Base-by-base conservation (phyloP, 2,329 filamentous ascomycete species). In the Rachicladosporium sp. region DNA sequence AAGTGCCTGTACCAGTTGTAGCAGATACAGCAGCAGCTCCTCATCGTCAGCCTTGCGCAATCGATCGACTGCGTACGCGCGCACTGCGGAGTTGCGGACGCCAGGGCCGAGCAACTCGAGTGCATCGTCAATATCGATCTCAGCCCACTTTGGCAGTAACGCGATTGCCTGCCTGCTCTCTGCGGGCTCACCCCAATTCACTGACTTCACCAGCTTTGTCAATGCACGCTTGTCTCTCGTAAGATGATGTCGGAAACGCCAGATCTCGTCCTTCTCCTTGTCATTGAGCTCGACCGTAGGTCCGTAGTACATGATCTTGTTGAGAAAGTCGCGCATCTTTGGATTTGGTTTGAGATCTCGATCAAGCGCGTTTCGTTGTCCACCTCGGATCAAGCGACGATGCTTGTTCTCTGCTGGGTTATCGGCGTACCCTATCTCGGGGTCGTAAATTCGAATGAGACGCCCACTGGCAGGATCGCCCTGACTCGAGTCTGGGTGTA, bases 391-490 rank as follows among this genome's bases (percentile, higher is more conserved):
- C 19, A 98, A 71, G 45, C 88, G 75, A 47, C 91, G 77, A 61
- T 98, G 91, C 60, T 98, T 98, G 55, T 81, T 85, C 61, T 98
- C 91, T 8, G 87, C 88, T 1, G 89, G 91, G 55, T 98, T 98
- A 49, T 94, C 88, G 42, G 75, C 76, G 30, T 86, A 80, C 1
- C 86, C 87, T 35, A 91, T 80, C 59, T 98, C 91, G 0, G 91
- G 88, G 50, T 98, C 91, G 53, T 95, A 96, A 1, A 96, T 84
- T 43, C 78, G 76, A 40, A 95, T 79, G 10, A 96, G 65, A 2
- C 80, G 75, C 5, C 23, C 23, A 6, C 74, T 71, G 7, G 74
- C 71, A 43, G 62, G 59, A 6, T 63, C 59, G 45, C 68, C 69
- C 34, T 64, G 62, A 23, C 74, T 71, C 1, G 70, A 73, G 8